phyloP scores from a whole-genome alignment of 108 stramenopile genomes.

The Fragilaria radians region DNA sequence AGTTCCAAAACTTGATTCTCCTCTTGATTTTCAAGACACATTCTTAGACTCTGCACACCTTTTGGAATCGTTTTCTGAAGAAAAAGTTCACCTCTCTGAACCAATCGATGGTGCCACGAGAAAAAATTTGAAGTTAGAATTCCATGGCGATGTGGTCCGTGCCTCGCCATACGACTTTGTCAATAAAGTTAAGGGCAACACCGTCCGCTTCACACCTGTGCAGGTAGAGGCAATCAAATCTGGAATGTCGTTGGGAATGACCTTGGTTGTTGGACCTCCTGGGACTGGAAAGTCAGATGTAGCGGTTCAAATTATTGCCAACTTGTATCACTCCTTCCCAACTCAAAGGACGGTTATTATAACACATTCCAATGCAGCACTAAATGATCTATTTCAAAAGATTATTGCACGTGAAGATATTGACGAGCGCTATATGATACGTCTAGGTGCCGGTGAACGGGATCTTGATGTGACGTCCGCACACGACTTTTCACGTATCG shows the following conservation, averaged over 20 bases:
- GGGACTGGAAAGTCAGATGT: conserved; percentile 91
- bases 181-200: conserved; percentile 50
- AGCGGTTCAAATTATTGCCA: conserved; percentile 94
- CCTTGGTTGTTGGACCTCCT: conserved; percentile 94
- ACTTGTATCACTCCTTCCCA: conserved; percentile 91
- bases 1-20: conserved; percentile 53
- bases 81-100: conserved; percentile 6
- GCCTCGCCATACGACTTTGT: conserved; percentile 43
- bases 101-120: background rate
- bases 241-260: conserved; percentile 91
- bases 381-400: conserved; percentile 98
- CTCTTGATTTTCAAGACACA: conserved; percentile 88
- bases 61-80: conserved; percentile 51
- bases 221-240: conserved; percentile 95
- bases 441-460: conserved; percentile 90
- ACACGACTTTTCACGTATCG: conserved; percentile 87
- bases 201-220: conserved; percentile 89
- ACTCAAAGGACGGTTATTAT: conserved; percentile 91
- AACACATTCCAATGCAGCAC: conserved; percentile 97
- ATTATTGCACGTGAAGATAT: conserved; percentile 87
- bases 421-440: conserved; percentile 86
- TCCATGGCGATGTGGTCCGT: background rate
- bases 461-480: conserved; percentile 71
- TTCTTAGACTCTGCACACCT: conserved; percentile 76
- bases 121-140: background rate